phyloP scores from a whole-genome alignment of 2,329 filamentous ascomycete species.

The Phialophora macrospora region DNA sequence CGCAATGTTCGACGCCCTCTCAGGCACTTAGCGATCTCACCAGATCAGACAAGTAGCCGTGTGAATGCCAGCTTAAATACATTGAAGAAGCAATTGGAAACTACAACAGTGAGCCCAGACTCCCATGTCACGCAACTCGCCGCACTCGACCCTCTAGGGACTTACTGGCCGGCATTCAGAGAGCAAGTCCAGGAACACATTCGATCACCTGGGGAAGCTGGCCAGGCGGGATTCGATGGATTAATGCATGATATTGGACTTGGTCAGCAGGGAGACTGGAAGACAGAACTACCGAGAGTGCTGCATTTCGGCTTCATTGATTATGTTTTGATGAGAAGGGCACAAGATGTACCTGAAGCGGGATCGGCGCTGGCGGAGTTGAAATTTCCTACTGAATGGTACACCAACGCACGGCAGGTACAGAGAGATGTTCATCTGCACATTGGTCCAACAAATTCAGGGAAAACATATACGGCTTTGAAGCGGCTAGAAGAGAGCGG shows the following conservation, averaged over 20 bases:
- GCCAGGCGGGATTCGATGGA: constrained; percentile 16
- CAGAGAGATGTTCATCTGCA: constrained; percentile 88
- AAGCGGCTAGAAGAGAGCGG: constrained; percentile 78
- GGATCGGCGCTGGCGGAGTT: constrained; percentile 48
- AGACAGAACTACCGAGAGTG: constrained; percentile 25
- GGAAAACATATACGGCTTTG: constrained; percentile 94
- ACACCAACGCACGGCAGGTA: constrained; percentile 76
- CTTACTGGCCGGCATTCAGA: constrained; percentile 25
- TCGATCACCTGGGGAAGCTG: not conserved
- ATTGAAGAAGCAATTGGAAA: constrained; percentile 23
- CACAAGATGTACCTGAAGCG: constrained; percentile 12
- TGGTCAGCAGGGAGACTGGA: constrained; percentile 13
- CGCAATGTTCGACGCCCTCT: constrained; percentile 4
- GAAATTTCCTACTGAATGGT: constrained; percentile 92
- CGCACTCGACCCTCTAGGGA: constrained; percentile 30
- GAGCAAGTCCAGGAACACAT: constrained; percentile 17
- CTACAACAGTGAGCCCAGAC: constrained; percentile 23
- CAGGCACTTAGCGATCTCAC: not conserved
- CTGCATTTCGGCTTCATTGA: constrained; percentile 39
- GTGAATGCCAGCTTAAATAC: constrained; percentile 16
- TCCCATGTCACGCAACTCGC: constrained; percentile 24
- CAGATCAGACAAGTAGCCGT: constrained; percentile 12
- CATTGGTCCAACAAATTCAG: constrained; percentile 95
- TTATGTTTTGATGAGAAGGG: constrained; percentile 27
- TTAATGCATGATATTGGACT: constrained; percentile 25